Evolutionary conservation across 2,329 filamentous ascomycete species (phyloP).

Genomic region (Scorias spongiosa): DNA sequence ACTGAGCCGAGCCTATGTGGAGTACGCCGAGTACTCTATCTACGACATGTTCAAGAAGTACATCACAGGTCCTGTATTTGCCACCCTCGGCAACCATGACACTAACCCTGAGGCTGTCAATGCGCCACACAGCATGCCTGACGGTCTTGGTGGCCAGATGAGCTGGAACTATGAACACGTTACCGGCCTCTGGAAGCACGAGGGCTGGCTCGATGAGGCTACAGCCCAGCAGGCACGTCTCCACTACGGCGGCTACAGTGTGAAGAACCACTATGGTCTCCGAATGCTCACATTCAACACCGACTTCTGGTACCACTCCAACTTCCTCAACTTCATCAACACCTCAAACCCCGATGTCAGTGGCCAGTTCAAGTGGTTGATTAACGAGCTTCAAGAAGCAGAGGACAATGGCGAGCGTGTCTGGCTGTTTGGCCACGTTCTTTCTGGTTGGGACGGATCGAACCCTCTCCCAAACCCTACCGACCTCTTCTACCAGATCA

Average conservation of each 20-base stretch:
- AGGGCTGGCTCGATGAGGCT: constrained; percentile 36
- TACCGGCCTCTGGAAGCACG: constrained; percentile 39
- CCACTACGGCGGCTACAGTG: constrained; percentile 42
- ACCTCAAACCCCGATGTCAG: constrained; percentile 35
- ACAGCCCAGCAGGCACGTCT: constrained; percentile 32
- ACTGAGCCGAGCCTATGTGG: constrained; percentile 36
- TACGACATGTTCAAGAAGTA: constrained; percentile 42
- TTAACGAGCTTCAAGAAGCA: constrained; percentile 36
- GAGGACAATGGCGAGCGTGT: constrained; percentile 38
- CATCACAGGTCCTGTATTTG: constrained; percentile 40
- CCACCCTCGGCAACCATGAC: constrained; percentile 44
- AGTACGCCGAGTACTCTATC: constrained; percentile 38
- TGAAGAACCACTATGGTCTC: constrained; percentile 38
- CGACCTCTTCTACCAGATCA: constrained; percentile 39
- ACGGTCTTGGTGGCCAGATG: constrained; percentile 37
- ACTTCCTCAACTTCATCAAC: constrained; percentile 38
- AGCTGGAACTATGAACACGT: constrained; percentile 45
- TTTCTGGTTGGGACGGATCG: constrained; percentile 40
- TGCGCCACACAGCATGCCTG: constrained; percentile 37
- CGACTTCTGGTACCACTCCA: constrained; percentile 33
- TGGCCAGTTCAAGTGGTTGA: constrained; percentile 34
- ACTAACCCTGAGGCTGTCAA: constrained; percentile 39
- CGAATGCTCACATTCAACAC: constrained; percentile 39
- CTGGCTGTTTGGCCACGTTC: constrained; percentile 40
- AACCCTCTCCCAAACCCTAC: constrained; percentile 40